These are phyloP conservation scores for Porcisia deanei DNA, from an alignment of 208 protist species.

Conservation along the genomic window DNA sequence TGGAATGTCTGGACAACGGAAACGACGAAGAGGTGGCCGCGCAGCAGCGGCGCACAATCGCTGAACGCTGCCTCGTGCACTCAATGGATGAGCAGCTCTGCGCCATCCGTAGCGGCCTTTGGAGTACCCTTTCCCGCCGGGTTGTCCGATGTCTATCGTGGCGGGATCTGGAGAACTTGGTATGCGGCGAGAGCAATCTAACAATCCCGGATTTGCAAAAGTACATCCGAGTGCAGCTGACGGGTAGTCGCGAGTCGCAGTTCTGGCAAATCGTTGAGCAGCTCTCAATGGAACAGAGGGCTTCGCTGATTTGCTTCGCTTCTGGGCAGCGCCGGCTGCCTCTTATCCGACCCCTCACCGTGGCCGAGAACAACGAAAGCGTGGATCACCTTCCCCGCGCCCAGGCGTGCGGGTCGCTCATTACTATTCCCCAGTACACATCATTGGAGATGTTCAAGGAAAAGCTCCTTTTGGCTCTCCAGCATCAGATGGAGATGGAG, in stretches of 20 bases:
- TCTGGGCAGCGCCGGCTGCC: constrained; percentile 85
- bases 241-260: constrained; percentile 45
- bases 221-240: constrained; percentile 68
- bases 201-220: constrained; percentile 63
- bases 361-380: constrained; percentile 80
- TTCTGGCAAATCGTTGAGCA: constrained; percentile 90
- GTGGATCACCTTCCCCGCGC: constrained; percentile 83
- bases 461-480: constrained; percentile 76
- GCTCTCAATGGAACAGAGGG: constrained; percentile 76
- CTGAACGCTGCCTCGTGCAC: constrained; percentile 84
- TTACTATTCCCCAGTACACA: constrained; percentile 83
- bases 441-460: constrained; percentile 76
- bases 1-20: constrained; percentile 41
- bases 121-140: constrained; percentile 73
- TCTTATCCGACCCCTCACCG: constrained; percentile 69
- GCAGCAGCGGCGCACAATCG: constrained; percentile 53
- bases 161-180: constrained; percentile 77
- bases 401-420: constrained; percentile 89
- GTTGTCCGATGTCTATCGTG: constrained; percentile 89
- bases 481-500: constrained; percentile 92
- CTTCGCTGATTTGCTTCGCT: constrained; percentile 87
- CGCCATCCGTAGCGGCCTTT: constrained; percentile 81
- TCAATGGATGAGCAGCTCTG: constrained; percentile 87
- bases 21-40: constrained; percentile 32
- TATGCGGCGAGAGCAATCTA: constrained; percentile 80